Base-by-base conservation (phyloP, 768 basidiomycete species). In the Agaricus sinodeliciosus region DNA sequence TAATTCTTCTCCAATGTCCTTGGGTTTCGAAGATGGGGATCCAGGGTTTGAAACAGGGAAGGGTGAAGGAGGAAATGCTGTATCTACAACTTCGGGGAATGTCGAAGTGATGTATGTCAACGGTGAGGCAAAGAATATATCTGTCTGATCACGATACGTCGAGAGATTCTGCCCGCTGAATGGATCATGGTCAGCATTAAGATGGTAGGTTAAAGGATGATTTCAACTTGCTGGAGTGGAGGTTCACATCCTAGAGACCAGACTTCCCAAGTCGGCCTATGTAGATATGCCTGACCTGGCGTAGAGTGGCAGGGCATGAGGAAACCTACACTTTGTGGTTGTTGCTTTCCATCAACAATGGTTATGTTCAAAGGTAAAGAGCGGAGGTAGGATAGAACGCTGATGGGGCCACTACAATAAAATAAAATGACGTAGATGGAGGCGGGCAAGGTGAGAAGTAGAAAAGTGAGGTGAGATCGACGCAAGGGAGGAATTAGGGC, bases 251-350 rank as follows among this genome's bases (percentile, higher is more conserved):
- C 87, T 19, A 99, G 65, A 18, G 87, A 81, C 93, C 94, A 98
- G 60, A 86, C 70, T 48, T 71, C 68, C 7, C 80, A 56, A 45
- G 86, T 76, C 22, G 72, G 69, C 16, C 81, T 73, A 65, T 98
- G 96, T 7, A 98, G 64, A 66, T 93, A 86, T 1, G 92, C 83
- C 62, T 91, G 87, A 71, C 90, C 93, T 4, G 95, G 95, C 1
- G 90, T 91, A 18, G 94, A 96, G 69, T 99, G 95, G 58, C 96
- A 99, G 9, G 96, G 95, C 90, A 93, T 94, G 18, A 97, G 68
- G 60, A 92, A 84, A 0, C 90, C 92, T 18, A 95, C 69, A 3
- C 74, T 75, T 11, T 59, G 58, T 49, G 56, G 57, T 44, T 31
- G 54, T 22, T 25, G 34, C 36, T 19, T 48, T 22, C 28, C 40